Base-by-base conservation (phyloP, 495 filamentous ascomycete species). In the Hamigera avellanea region DNA sequence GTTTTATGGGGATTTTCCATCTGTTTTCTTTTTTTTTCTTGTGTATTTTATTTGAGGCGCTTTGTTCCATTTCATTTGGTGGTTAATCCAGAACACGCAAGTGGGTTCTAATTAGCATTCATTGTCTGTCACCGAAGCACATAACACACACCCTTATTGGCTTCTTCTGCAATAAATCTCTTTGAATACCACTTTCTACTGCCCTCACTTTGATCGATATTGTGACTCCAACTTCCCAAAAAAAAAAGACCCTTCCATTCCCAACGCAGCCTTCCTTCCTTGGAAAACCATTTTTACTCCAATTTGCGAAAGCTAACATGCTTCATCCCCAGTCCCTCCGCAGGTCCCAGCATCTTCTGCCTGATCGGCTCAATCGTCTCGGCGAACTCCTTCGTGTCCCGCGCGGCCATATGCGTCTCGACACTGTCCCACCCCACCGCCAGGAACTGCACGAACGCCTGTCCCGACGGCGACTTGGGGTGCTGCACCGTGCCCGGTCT, bases 341-440 rank as follows among this genome's bases (percentile, higher is more conserved):
- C 41, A 30, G 58, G 48, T 10, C 46, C 14, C 35, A 69, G 14
- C 48, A 56, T 46, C 32, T 45, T 60, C 39, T 57, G 50, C 35
- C 62, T 49, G 32, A 71, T 36, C 18, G 62, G 56, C 41, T 37
- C 28, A 43, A 69, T 61, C 26, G 41, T 50, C 32, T 52, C 46
- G 8, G 36, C 41, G 44, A 78, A 79, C 14, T 47, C 54, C 35
- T 65, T 45, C 10, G 62, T 64, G 37, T 63, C 57, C 35, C 66
- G 61, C 16, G 58, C 67, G 39, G 49, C 39, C 53, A 54, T 48
- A 49, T 78, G 73, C 38, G 54, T 57, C 25, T 78, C 71, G 8
- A 69, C 51, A 41, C 59, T 71, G 14, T 64, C 57, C 75, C 75
- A 81, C 2, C 73, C 76, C 18, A 72, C 27, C 12, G 40, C 53